A percentile compares a stretch with the other conserved stretches of the same genome.
Conservation (phyloP, 441 rosid species). For the Populus tomentosa region DNA sequence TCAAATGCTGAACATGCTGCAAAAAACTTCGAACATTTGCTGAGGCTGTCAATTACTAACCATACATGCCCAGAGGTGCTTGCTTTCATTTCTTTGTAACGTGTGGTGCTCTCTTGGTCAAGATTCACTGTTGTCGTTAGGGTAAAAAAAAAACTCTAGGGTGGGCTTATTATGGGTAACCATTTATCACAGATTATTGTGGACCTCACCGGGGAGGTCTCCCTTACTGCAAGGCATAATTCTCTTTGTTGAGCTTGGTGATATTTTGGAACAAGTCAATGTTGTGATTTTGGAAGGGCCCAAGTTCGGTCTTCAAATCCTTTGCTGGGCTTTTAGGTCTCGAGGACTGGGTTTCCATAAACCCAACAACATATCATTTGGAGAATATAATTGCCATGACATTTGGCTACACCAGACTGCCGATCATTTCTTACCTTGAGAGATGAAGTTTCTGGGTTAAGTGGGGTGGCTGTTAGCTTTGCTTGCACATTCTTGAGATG, state of each 20-base stretch:
- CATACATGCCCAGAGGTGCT: not conserved
- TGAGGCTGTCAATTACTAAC: not conserved
- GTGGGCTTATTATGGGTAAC: not conserved
- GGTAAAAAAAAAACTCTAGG: too few relatives aligned
- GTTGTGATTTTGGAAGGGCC: not conserved
- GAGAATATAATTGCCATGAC: not conserved
- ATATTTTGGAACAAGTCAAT: not conserved
- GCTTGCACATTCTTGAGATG: not conserved
- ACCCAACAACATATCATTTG: not conserved
- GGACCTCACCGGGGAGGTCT: too few relatives aligned
- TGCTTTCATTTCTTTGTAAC: not conserved
- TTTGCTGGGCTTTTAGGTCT: not conserved
- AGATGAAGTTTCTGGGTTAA: not conserved
- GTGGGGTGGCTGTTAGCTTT: not conserved
- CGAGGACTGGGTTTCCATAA: not conserved
- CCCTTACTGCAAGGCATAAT: too few relatives aligned
- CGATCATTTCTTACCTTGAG: not conserved
- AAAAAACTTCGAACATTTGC: not conserved
- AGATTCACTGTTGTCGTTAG: not conserved
- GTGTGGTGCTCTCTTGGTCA: not conserved
- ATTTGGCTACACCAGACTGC: not conserved
- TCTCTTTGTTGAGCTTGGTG: not conserved
- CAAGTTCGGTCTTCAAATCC: not conserved
- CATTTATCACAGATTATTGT: too few relatives aligned
- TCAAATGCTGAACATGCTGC: not conserved